Base-by-base conservation (phyloP, 1,284 basidiomycete species). In the Anthracocystis walkeri region DNA sequence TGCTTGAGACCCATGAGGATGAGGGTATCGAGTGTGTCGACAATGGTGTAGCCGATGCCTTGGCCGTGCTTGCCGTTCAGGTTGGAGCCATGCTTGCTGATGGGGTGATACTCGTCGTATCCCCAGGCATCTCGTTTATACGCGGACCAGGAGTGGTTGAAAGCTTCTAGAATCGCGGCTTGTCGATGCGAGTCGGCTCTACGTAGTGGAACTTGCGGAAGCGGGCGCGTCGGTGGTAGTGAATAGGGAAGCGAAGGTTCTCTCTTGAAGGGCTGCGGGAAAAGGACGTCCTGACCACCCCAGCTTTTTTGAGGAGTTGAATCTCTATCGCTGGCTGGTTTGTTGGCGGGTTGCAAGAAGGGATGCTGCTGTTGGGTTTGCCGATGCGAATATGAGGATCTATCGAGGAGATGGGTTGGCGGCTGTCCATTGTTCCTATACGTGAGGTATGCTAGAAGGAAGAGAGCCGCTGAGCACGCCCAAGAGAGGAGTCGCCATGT, bases 1-100 rank as follows among this genome's bases (percentile, higher is more conserved):
- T 91, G 89, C 11, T 90, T 85, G 12, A 95, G 88, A 2, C 91
- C 92, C 91, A 97, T 92, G 58, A 97, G 86, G 51, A 94, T 89
- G 87, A 98, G 90, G 5, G 92, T 92, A 85, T 97, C 95, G 38
- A 87, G 79, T 10, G 81, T 75, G 65, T 86, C 86, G 56, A 87
- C 75, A 48, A 87, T 82, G 46, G 82, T 83, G 66, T 83, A 85
- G 7, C 83, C 83, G 31, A 84, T 68, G 12, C 77, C 77, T 23
- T 71, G 64, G 21, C 65, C 78, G 7, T 57, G 25, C 31, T 72
- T 61, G 20, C 74, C 72, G 40, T 60, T 79, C 29, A 84, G 74
- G 48, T 85, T 85, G 31, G 60, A 67, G 14, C 83, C 83, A 11
- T 45, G 29, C 31, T 79, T 57, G 53, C 70, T 72, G 48, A 84